A percentile compares a stretch with the other conserved stretches of the same genome.
Conservation (phyloP, 2,329 filamentous ascomycete genomes). For the Pseudogymnoascus sp. region DNA sequence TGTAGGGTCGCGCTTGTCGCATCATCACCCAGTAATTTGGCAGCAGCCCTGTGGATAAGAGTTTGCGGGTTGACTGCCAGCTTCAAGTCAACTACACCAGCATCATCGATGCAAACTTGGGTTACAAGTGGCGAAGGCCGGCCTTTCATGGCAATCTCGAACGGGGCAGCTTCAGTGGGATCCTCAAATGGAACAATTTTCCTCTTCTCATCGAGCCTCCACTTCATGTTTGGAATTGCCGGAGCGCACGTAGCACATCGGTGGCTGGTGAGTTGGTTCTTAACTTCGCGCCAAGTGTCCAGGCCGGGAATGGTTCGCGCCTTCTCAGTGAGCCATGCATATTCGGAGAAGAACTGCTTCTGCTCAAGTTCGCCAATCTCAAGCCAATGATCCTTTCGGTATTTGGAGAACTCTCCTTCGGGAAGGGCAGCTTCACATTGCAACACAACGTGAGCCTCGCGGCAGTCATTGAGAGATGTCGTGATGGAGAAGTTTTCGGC, state of each 20-base stretch:
- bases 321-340: slow-evolving; percentile 28
- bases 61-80: slow-evolving; percentile 34
- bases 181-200: slow-evolving; percentile 42
- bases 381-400: slow-evolving; percentile 17
- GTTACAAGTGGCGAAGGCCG: slow-evolving; percentile 36
- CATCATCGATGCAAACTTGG: slow-evolving; percentile 27
- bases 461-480: background rate
- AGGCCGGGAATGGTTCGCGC: slow-evolving; percentile 13
- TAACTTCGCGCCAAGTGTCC: slow-evolving; percentile 11
- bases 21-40: slow-evolving; percentile 23
- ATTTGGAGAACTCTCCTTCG: slow-evolving; percentile 9
- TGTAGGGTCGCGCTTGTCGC: slow-evolving; percentile 20
- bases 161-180: slow-evolving; percentile 39
- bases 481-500: background rate
- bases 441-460: background rate
- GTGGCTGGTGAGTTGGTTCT: background rate
- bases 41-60: slow-evolving; percentile 35
- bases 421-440: background rate
- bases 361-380: slow-evolving; percentile 22
- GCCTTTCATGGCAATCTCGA: slow-evolving; percentile 42
- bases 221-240: slow-evolving; percentile 29
- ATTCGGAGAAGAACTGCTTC: slow-evolving; percentile 22
- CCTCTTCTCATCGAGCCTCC: slow-evolving; percentile 26
- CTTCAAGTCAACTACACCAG: slow-evolving; percentile 30
- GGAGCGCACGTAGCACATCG: slow-evolving; percentile 31